A percentile compares a stretch with the other conserved stretches of the same genome.
phyloP scores from a whole-genome alignment of 768 basidiomycete species.

The Leccinum longicurvipes region DNA sequence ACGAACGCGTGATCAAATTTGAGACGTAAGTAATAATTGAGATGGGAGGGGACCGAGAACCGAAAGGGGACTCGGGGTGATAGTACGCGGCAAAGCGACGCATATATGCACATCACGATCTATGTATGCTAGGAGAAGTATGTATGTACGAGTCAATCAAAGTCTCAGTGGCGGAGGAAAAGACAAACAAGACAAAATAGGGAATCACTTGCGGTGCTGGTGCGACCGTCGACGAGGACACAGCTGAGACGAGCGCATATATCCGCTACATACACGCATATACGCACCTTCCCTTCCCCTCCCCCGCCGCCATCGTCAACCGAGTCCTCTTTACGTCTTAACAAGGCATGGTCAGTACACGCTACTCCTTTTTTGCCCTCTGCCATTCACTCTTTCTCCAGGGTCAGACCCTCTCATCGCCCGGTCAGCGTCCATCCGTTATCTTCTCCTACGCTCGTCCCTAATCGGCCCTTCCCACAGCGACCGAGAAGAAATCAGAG shows the following conservation, averaged over 20 bases:
- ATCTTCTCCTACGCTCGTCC: neutral
- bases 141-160: too few species aligned
- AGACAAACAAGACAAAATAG: conserved; percentile 36
- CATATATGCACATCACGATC: too few species aligned
- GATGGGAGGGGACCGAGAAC: neutral
- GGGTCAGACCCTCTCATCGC: conserved; percentile 86
- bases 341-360: conserved; percentile 27
- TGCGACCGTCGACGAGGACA: conserved; percentile 7
- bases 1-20: conserved; percentile 2
- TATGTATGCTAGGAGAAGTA: too few species aligned
- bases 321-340: conserved; percentile 31
- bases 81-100: conserved; percentile 8
- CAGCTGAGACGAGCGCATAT: conserved; percentile 9
- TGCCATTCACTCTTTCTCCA: conserved; percentile 27
- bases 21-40: conserved; percentile 14
- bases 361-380: neutral
- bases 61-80: conserved; percentile 8
- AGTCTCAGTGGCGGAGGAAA: conserved; percentile 4
- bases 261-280: neutral
- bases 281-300: neutral
- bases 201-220: conserved; percentile 5
- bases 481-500: conserved; percentile 78
- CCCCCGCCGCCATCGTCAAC: neutral
- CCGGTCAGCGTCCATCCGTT: conserved; percentile 47
- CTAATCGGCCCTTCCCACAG: conserved; percentile 38